phyloP scores from a whole-genome alignment of 2,329 filamentous ascomycete species.

The Aureobasidium sp. region DNA sequence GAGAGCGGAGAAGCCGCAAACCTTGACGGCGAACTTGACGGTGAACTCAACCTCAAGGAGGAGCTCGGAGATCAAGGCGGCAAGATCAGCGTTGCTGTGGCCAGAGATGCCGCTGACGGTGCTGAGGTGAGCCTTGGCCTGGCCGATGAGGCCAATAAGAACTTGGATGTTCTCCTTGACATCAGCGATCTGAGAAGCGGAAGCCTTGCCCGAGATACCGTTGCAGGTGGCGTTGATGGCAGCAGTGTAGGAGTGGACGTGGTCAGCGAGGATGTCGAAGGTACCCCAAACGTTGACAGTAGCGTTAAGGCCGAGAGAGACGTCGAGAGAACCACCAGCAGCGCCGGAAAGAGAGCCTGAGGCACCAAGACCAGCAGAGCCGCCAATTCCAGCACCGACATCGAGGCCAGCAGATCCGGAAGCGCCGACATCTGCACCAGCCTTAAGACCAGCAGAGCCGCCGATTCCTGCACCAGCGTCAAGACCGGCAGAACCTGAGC shows the following conservation, averaged over 20 bases:
- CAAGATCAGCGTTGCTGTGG: conserved; percentile 5
- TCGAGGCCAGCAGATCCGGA: background rate
- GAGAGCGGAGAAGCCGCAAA: background rate
- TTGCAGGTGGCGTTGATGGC: conserved; percentile 9
- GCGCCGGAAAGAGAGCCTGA: background rate
- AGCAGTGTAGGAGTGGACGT: conserved; percentile 3
- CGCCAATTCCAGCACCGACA: background rate
- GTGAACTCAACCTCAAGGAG: conserved; percentile 11
- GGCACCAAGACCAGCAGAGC: background rate
- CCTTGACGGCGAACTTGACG: conserved; percentile 12
- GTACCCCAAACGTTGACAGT: conserved; percentile 5
- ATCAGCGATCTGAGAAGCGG: background rate
- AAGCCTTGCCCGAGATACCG: background rate
- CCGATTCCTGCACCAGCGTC: conserved; percentile 23
- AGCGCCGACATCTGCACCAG: conserved; percentile 15
- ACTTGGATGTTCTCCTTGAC: conserved; percentile 14
- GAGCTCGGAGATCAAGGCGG: background rate
- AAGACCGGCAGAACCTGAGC: conserved; percentile 25
- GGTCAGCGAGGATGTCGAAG: conserved; percentile 11
- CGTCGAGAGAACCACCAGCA: conserved; percentile 4
- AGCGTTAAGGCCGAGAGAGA: background rate
- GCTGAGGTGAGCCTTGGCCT: conserved; percentile 11
- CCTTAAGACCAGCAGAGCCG: conserved; percentile 17
- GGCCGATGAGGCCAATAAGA: background rate
- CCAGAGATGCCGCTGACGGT: background rate